Base-by-base conservation (phyloP, 805 yeast species). In the Suhomyces prunicola region DNA sequence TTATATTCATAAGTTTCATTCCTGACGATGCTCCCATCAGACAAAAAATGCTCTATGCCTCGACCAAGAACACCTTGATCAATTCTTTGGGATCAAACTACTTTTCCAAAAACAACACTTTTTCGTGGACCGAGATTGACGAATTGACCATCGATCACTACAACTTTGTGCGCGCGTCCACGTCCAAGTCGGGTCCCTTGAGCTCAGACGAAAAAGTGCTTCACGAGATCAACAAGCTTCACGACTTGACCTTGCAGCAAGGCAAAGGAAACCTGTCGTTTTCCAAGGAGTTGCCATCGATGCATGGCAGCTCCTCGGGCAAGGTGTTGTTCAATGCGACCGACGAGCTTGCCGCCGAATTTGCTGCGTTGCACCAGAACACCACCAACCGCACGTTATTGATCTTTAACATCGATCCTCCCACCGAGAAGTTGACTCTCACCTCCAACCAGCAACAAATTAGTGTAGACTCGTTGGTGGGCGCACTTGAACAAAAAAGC, bases 41-140 rank as follows among this genome's bases (percentile, higher is more conserved):
- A 53, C 78, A 81, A 52, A 94, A 93, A 68, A 94, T 94, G 97
- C 76, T 94, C 47, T 94, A 92, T 67, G 98, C 98, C 4, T 89
- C 97, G 2, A 85, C 96, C 9, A 90, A 90, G 56, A 87, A 83
- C 66, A 83, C 94, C 1, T 69, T 94, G 36, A 71, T 88, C 52
- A 83, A 88, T 59, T 86, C 87, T 56, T 75, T 93, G 40, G 97
- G 97, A 7, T 79, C 80, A 5, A 79, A 78, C 52, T 70, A 72
- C 50, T 81, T 85, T 67, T 63, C 73, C 40, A 78, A 79, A 51
- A 61, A 56, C 39, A 60, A 68, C 49, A 54, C 64, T 2, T 72
- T 78, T 47, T 64, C 86, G 6, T 74, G 86, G 70, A 84, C 87
- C 42, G 83, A 80, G 31, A 61, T 77, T 41, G 79, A 74, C 7